A percentile compares a stretch with the other conserved stretches of the same genome.
phyloP scores from a whole-genome alignment of 495 filamentous ascomycete genomes.

The Emericellopsis terricola region DNA sequence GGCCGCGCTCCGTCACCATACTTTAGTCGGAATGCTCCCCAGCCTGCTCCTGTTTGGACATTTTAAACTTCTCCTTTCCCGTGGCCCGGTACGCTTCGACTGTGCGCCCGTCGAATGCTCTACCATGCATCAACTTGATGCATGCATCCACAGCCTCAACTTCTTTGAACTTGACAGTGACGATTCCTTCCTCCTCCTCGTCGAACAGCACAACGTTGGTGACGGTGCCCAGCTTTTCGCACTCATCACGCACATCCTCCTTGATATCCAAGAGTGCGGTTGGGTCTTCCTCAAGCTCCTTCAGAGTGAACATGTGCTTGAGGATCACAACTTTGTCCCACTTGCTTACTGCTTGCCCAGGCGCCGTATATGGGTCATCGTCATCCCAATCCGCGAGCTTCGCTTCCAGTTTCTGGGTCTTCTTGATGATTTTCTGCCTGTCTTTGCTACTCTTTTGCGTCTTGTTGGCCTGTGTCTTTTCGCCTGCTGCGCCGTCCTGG shows the following conservation, averaged over 20 bases:
- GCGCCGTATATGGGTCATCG: slow-evolving; percentile 35
- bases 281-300: slow-evolving; percentile 73
- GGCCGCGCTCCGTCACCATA: no score
- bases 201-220: slow-evolving; percentile 88
- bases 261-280: slow-evolving; percentile 77
- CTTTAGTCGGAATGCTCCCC: slow-evolving; percentile 19
- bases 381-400: slow-evolving; percentile 93
- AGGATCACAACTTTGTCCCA: slow-evolving; percentile 73
- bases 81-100: slow-evolving; percentile 63
- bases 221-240: slow-evolving; percentile 68
- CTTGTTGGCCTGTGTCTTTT: slow-evolving; percentile 20
- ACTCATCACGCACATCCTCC: slow-evolving; percentile 83
- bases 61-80: slow-evolving; percentile 61
- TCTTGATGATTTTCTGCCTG: slow-evolving; percentile 73
- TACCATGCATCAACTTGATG: slow-evolving; percentile 61
- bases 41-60: slow-evolving; percentile 33
- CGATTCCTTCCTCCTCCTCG: slow-evolving; percentile 69
- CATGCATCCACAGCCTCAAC: slow-evolving; percentile 55
- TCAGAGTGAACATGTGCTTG: slow-evolving; percentile 85
- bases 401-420: slow-evolving; percentile 73
- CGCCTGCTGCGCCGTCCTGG: slow-evolving; percentile 9
- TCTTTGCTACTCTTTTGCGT: slow-evolving; percentile 29
- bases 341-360: slow-evolving; percentile 35
- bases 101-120: slow-evolving; percentile 53
- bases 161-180: slow-evolving; percentile 60